Base-by-base conservation (phyloP, 768 basidiomycete genomes). In the Agaricus subrufescens region DNA sequence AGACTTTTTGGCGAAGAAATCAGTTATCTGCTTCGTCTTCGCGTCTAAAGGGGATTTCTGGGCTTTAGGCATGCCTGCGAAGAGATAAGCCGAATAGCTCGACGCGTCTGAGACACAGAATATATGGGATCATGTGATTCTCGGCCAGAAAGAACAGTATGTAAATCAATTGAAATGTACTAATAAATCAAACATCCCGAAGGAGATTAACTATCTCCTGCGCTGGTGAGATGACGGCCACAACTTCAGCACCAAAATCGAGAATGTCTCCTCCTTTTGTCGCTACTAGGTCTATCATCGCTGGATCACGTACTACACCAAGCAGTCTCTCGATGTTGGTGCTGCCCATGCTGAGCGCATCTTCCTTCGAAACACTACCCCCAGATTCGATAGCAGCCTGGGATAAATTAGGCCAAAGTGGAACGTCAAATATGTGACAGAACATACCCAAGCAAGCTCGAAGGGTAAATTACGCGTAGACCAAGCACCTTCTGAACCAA, bases 361-460 rank as follows among this genome's bases (percentile, higher is more conserved):
- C 63, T 53, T 73, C 71, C 58, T 69, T 72, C 26, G 73, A 68
- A 11, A 82, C 63, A 11, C 62, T 63, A 6, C 73, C 72, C 2
- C 72, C 73, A 25, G 71, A 66, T 62, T 77, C 77, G 25, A 80
- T 72, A 0, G 77, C 73, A 44, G 76, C 72, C 80, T 81, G 50
- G 39, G 50, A 50, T 14, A 55, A 26, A 15, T 34, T 14, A 54
- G 53, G 37, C 51, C 19, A 29, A 15, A 7, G 10, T 34, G 37
- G 31, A 34, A 31, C 19, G 52, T 26, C 31, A 25, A 52, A 11
- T 27, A 49, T 19, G 30, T 38, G 12, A 19, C 2, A 60, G n/a
- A 42, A 29, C 83, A 62, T 59, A 87, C 89, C 93, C 94, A 95
- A 43, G 82, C 89, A 30, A 84, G 70, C 60, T 96, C 92, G 61